Base-by-base conservation (phyloP, 208 protist species). In the Acanthamoeba royreba region DNA sequence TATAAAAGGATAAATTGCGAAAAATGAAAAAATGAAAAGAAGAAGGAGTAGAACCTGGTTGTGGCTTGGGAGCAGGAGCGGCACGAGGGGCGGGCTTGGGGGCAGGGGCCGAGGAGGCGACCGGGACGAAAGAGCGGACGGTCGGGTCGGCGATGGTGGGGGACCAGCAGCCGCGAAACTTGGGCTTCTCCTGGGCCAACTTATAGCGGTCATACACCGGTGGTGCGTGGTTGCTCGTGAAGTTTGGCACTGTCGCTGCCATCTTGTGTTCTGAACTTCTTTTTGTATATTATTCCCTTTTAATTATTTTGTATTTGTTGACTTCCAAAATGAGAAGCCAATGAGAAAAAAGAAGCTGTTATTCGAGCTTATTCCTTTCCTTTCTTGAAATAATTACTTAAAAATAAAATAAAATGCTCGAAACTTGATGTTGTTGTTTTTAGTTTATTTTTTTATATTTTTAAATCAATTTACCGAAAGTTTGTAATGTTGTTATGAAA, bases 81-180 rank as follows among this genome's bases (percentile, higher is more conserved):
- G 74, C 81, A 38, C 31, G 79, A 15, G 79, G 79, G 17, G 17
- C 31, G 22, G 66, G 66, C 66, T 77, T n/a, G n/a, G 58, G 45
- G 0, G 17, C 28, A 33, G 15, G 28, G 25, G 38, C 42, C 15
- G 81, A 61, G 45, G 81, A 88, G 22, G 81, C 46, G 52, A 88
- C 81, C 15, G 81, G 81, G 8, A 63, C 81, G 46, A 88, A 88
- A 33, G 81, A 88, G 52, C 45, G 35, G n/a, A 92, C 45, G 38
- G 58, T 92, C 31, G 86, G 86, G 40, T 92, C 86, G 4, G 86
- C 38, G 8, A 92, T 43, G n/a, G 86, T 45, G 1, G 86, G 38
- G 40, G 86, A 74, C 86, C 86, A 92, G 61, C 40, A 53, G 86
- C 86, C 86, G 38, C 86, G 52, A 28, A 92, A 92, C 86, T 92